Conservation (phyloP, 306 rosid species). For the Sophora flavescens region DNA sequence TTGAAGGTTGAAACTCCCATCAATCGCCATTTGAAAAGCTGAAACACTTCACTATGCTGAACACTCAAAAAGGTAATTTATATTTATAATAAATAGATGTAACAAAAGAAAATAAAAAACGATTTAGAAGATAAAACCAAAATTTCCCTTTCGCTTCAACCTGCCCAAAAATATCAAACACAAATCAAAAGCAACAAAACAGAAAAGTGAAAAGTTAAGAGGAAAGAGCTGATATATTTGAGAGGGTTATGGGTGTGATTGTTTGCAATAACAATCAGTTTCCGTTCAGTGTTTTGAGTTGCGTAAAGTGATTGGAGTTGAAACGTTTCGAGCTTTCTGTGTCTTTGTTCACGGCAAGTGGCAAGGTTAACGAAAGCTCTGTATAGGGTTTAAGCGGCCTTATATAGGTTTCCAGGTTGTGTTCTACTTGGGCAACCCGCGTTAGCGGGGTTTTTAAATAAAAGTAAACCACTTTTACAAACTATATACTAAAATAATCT, state of each 20-base stretch:
- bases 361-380: neutral
- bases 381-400: constrained; percentile 41
- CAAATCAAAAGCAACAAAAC: too few species aligned
- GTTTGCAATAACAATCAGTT: neutral
- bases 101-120: too few species aligned
- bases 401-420: neutral
- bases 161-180: too few species aligned
- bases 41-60: constrained; percentile 6
- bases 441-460: too few species aligned
- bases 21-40: constrained; percentile 64
- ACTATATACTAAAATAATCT: too few species aligned
- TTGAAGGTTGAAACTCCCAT: constrained; percentile 72
- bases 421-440: too few species aligned
- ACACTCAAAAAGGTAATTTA: too few species aligned
- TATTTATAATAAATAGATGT: too few species aligned
- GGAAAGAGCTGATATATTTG: neutral
- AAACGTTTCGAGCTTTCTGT: neutral
- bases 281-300: neutral
- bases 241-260: neutral
- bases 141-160: too few species aligned
- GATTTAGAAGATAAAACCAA: too few species aligned
- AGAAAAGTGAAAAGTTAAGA: too few species aligned
- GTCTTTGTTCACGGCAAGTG: neutral
- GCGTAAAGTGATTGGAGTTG: neutral
- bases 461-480: too few species aligned